Evolutionary conservation across 1,139 yeast genomes (phyloP), one percentile per base, ranked within the genome.

Genomic region (Casaregolazyma suthepensis): DNA sequence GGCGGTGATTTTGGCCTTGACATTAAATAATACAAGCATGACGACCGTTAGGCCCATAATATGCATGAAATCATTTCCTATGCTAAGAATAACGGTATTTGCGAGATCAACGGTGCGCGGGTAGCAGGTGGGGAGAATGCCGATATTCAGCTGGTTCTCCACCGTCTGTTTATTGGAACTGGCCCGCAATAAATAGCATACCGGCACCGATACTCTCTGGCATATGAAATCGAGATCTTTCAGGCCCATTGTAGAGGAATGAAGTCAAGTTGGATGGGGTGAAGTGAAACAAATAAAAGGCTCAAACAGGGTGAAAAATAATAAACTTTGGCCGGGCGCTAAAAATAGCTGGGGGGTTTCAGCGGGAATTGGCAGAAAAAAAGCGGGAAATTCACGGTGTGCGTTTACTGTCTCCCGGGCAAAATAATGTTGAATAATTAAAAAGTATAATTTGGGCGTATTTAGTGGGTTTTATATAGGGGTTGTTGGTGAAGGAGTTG

Each of bases 31-130:
- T 56, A 91, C 87, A 61, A 89, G 77, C 52, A 84, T 73, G 44
- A 86, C 62, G 45, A 89, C 79, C 3, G 78, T 68, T 43, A 93
- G 72, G 0, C 90, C 82, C 1, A 85, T 89, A 54, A 93, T 82
- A 65, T 90, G 90, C 37, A 90, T 81, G 64, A 90, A 85, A 2
- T 96, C 90, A 57, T 83, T 87, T 29, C 97, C 98, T n/a, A 89
- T 77, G 65, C 89, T 90, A 70, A 89, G 91, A 22, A 93, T 87
- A 74, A 88, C 78, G 1, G 98, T 93, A 70, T 93, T 93, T 53
- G 96, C 96, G 46, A 91, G 68, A 61, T 84, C 91, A 38, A 91
- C 89, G 5, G 91, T 78, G 63, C 98, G 76, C 0, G 98, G 85
- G 61, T 88, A 91, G 70, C 98, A 93, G 45, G 70, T 68, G 1